These are phyloP conservation scores for Cyberlindnera mrakii DNA, from an alignment of 805 yeast species.

Conservation along the genomic window DNA sequence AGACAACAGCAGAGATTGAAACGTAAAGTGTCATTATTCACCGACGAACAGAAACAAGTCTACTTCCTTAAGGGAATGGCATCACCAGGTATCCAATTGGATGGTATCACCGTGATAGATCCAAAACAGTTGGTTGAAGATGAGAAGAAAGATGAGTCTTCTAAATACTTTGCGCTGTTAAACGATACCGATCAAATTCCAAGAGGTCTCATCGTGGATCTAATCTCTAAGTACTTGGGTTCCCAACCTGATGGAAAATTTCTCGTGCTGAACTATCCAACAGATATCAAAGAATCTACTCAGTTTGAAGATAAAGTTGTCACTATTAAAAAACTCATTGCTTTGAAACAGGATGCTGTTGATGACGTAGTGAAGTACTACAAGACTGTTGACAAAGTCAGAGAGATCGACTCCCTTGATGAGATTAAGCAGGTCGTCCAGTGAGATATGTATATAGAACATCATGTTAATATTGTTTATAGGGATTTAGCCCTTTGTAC, in stretches of 20 bases:
- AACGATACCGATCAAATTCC: constrained; percentile 31
- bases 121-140: constrained; percentile 41
- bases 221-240: constrained; percentile 27
- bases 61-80: constrained; percentile 29
- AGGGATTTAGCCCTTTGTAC: constrained; percentile 32
- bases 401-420: constrained; percentile 5
- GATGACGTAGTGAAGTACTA: constrained; percentile 50
- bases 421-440: constrained; percentile 1
- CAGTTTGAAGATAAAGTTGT: constrained; percentile 69
- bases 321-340: constrained; percentile 35
- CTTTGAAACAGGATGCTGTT: constrained; percentile 25
- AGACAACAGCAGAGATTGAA: constrained; percentile 42
- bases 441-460: neutral
- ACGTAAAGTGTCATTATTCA: constrained; percentile 40
- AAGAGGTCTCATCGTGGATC: constrained; percentile 28
- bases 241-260: constrained; percentile 28
- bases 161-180: constrained; percentile 47
- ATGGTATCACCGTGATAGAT: constrained; percentile 36
- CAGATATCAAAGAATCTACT: constrained; percentile 56
- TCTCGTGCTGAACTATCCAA: constrained; percentile 54
- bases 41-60: constrained; percentile 35
- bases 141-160: constrained; percentile 37
- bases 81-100: constrained; percentile 7
- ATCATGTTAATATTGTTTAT: neutral
- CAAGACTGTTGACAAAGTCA: constrained; percentile 55